Conservation (phyloP, 192 early-diverging fungal species). For the Entomortierella lignicola region DNA sequence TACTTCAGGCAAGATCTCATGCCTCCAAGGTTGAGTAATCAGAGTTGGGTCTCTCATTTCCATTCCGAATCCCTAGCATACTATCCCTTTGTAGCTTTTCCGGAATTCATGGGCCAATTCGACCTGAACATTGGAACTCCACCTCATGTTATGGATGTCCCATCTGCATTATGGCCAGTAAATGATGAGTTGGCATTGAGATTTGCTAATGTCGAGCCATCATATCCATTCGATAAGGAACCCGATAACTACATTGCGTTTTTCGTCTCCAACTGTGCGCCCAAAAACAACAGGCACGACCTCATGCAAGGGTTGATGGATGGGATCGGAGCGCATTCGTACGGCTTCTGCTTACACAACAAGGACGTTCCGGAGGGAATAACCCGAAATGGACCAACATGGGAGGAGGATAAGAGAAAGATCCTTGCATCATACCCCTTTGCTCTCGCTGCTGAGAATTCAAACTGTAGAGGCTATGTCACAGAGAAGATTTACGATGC, state of each 20-base stretch:
- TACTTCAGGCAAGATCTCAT: conserved; percentile 12
- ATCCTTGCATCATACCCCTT: conserved; percentile 22
- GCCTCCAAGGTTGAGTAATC: conserved; percentile 24
- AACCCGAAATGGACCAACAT: too few species aligned
- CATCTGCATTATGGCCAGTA: neutral
- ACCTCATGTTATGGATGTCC: conserved; percentile 13
- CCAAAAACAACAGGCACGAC: conserved; percentile 20
- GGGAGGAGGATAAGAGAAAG: conserved; percentile 2
- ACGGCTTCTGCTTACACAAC: conserved; percentile 23
- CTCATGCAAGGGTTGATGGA: conserved; percentile 18
- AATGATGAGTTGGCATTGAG: neutral
- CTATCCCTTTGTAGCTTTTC: conserved; percentile 13
- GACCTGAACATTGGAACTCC: conserved; percentile 26
- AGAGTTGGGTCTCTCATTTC: conserved; percentile 27
- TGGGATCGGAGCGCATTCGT: conserved; percentile 34
- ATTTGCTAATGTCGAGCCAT: neutral
- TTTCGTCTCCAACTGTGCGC: conserved; percentile 25
- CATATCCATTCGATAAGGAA: conserved; percentile 10
- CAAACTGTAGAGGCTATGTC: conserved; percentile 43
- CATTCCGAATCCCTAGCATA: conserved; percentile 12
- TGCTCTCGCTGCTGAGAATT: conserved; percentile 36
- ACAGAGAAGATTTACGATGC: conserved; percentile 52
- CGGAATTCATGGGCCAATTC: conserved; percentile 8
- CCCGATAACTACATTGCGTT: conserved; percentile 15
- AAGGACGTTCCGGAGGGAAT: conserved; percentile 12